These are phyloP conservation scores for Aspergillus sp. DNA, from an alignment of 2,329 filamentous ascomycete species.

Conservation along the genomic window DNA sequence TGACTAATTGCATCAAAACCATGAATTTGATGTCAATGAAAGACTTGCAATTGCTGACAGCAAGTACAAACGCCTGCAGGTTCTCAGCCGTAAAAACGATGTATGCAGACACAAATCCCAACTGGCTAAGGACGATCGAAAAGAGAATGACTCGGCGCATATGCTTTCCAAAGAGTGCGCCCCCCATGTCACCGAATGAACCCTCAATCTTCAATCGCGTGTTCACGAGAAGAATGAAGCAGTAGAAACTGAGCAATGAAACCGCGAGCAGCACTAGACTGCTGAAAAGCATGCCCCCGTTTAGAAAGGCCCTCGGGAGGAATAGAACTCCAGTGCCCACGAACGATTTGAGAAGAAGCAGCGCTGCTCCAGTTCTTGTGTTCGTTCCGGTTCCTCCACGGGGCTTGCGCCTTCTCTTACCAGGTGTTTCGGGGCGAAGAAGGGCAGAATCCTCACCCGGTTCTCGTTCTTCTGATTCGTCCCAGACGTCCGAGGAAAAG, in stretches of 20 bases:
- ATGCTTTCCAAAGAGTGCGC: constrained; percentile 84
- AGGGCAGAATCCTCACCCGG: constrained; percentile 87
- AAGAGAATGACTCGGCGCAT: constrained; percentile 83
- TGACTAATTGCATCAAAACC: constrained; percentile 90
- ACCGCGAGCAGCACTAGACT: constrained; percentile 86
- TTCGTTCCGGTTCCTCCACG: constrained; percentile 74
- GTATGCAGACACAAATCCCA: constrained; percentile 92
- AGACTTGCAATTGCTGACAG: constrained; percentile 83
- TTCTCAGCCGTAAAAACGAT: constrained; percentile 98
- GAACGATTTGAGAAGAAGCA: constrained; percentile 93
- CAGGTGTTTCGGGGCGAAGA: constrained; percentile 67
- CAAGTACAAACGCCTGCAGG: constrained; percentile 87
- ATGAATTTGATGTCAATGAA: constrained; percentile 84
- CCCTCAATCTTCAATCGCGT: constrained; percentile 82
- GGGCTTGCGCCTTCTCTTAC: constrained; percentile 70
- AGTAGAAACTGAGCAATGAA: constrained; percentile 89
- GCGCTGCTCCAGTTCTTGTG: constrained; percentile 72
- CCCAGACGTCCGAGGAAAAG: constrained; percentile 75
- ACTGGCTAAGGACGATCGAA: constrained; percentile 92
- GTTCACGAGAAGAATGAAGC: constrained; percentile 89
- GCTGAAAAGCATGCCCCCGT: constrained; percentile 96
- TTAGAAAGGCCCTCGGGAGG: constrained; percentile 87
- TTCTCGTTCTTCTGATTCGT: constrained; percentile 62
- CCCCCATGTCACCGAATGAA: constrained; percentile 98
- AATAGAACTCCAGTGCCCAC: constrained; percentile 96